Percentiles rank a stretch among this genome's conserved stretches.
Evolutionary conservation across 192 early-diverging fungal species (phyloP).

Genomic region (Dispira simplex): DNA sequence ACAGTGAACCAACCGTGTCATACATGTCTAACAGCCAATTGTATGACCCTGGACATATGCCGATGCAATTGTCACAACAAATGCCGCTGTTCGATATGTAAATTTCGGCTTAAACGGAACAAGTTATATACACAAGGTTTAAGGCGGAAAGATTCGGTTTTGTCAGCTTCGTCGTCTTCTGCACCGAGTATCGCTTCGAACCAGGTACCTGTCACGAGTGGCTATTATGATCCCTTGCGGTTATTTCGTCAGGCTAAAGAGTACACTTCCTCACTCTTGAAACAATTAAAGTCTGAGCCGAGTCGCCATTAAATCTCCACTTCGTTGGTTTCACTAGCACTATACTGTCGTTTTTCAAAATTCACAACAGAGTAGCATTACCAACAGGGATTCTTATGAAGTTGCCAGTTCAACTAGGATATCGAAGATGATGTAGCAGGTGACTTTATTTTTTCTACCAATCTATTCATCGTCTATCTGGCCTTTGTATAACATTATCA

Average conservation of each 20-base stretch:
- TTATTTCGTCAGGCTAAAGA: background rate
- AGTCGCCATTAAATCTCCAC: background rate
- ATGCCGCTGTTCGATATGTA: conserved; percentile 1
- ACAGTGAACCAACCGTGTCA: background rate
- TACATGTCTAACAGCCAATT: background rate
- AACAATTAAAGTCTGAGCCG: background rate
- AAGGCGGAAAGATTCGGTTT: background rate
- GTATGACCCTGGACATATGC: background rate
- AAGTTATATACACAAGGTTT: background rate
- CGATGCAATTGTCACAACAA: background rate
- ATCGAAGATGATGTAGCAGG: too few relatives aligned
- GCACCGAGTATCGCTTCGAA: background rate
- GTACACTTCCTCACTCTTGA: background rate
- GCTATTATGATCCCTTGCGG: background rate
- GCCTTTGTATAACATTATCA: too few relatives aligned
- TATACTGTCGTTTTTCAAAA: too few relatives aligned
- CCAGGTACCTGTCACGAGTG: background rate
- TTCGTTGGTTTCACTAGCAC: too few relatives aligned
- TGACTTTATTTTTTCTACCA: too few relatives aligned
- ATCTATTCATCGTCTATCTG: too few relatives aligned
- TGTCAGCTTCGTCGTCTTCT: background rate
- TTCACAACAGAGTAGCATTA: too few relatives aligned
- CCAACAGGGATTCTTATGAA: too few relatives aligned
- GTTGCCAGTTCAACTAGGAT: too few relatives aligned
- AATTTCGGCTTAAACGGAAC: background rate